phyloP scores from a whole-genome alignment of 805 yeast genomes.

The Pichia insulana region DNA sequence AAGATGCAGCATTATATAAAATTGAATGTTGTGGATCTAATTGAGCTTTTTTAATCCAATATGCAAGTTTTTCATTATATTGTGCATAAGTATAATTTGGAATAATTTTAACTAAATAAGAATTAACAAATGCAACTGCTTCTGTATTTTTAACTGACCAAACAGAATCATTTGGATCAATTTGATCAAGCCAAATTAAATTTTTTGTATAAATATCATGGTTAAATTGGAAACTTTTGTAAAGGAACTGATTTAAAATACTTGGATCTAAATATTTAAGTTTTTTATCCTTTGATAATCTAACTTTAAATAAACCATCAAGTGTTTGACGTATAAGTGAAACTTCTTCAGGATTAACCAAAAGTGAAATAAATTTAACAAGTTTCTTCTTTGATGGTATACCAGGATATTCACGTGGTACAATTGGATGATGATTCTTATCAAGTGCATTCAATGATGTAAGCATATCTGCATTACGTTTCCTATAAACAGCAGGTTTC shows the following conservation, averaged over 20 bases:
- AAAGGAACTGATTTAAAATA: conserved; percentile 20
- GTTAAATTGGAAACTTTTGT: conserved; percentile 21
- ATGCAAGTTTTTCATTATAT: conserved; percentile 12
- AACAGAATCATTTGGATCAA: conserved; percentile 12
- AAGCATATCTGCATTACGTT: conserved; percentile 16
- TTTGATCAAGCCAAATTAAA: conserved; percentile 16
- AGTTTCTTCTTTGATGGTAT: conserved; percentile 22
- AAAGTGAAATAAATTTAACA: conserved; percentile 18
- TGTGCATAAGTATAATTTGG: conserved; percentile 10
- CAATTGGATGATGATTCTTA: conserved; percentile 21
- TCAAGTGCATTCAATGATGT: conserved; percentile 18
- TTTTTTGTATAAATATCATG: conserved; percentile 9
- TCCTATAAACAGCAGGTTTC: conserved; percentile 20
- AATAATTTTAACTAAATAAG: conserved; percentile 13
- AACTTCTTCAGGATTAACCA: conserved; percentile 20
- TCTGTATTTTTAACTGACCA: conserved; percentile 18
- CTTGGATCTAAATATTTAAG: conserved; percentile 17
- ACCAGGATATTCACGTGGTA: conserved; percentile 19
- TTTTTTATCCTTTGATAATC: conserved; percentile 1
- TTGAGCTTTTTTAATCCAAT: conserved; percentile 12
- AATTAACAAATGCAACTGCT: conserved; percentile 19
- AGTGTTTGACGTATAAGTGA: conserved; percentile 13
- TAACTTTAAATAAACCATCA: conserved; percentile 12
- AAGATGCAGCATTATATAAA: conserved; percentile 3
- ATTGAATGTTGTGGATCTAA: conserved; percentile 5